phyloP scores from a whole-genome alignment of 176 grass and related monocot genomes.

The Thalia dealbata region DNA sequence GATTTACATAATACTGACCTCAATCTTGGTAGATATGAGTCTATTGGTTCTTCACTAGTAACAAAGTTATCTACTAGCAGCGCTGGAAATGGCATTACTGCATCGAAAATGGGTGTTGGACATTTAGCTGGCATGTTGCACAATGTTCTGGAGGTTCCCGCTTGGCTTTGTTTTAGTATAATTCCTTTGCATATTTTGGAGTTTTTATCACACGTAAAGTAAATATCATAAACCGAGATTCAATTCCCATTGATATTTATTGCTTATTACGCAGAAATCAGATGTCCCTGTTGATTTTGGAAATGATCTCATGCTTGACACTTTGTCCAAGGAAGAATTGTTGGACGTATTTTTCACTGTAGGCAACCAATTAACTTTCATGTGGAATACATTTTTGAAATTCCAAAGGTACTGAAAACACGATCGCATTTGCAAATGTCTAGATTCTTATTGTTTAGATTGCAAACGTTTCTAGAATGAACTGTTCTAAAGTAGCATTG shows the following conservation, averaged over 20 bases:
- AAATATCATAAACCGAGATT: neutral
- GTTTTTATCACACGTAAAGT: conserved; percentile 8
- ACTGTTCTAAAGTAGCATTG: neutral
- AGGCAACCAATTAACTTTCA: conserved; percentile 57
- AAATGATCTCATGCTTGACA: conserved; percentile 49
- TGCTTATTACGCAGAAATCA: conserved; percentile 49
- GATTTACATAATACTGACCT: conserved; percentile 47
- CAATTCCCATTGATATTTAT: conserved; percentile 8
- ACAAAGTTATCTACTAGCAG: conserved; percentile 25
- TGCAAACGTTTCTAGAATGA: neutral
- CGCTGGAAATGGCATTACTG: conserved; percentile 23
- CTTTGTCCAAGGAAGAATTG: conserved; percentile 66
- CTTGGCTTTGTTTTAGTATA: neutral
- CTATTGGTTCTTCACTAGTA: conserved; percentile 35
- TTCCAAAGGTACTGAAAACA: conserved; percentile 46
- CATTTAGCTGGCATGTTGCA: conserved; percentile 46
- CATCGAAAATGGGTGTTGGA: conserved; percentile 32
- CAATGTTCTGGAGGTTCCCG: conserved; percentile 65
- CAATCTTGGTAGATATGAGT: conserved; percentile 66
- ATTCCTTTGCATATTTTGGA: neutral
- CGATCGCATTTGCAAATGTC: neutral
- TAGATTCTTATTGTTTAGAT: neutral
- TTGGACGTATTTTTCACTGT: conserved; percentile 59
- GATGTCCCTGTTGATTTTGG: conserved; percentile 35
- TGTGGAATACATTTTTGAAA: conserved; percentile 87